Evolutionary conservation across 2,329 filamentous ascomycete genomes (phyloP).

Genomic region (Nigrospora osmanthi): DNA sequence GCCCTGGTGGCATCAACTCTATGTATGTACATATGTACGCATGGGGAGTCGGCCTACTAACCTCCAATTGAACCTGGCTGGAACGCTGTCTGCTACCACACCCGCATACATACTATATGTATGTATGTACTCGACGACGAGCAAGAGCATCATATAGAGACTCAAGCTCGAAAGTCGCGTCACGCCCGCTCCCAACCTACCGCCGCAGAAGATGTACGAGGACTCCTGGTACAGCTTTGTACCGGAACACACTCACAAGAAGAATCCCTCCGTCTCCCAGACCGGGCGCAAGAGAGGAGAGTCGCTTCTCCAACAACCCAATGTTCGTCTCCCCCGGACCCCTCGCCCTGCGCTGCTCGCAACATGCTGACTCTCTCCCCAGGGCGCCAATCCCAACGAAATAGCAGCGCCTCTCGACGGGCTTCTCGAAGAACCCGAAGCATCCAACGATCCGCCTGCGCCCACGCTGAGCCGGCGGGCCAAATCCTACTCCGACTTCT

Average conservation of each 20-base stretch:
- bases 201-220: constrained; percentile 57
- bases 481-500: constrained; percentile 74
- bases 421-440: constrained; percentile 48
- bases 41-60: no score
- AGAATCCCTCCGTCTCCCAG: constrained; percentile 33
- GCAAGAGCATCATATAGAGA: no score
- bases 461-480: constrained; percentile 58
- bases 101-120: no score
- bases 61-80: no score
- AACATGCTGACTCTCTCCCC: constrained; percentile 7
- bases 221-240: constrained; percentile 79
- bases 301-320: constrained; percentile 61
- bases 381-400: constrained; percentile 48
- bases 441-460: constrained; percentile 53
- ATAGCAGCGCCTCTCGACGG: constrained; percentile 48
- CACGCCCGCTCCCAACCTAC: no score
- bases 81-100: no score
- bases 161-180: no score
- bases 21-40: no score
- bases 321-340: constrained; percentile 34
- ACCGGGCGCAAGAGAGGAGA: constrained; percentile 57
- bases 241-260: constrained; percentile 49
- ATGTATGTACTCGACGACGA: no score
- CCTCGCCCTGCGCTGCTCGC: not conserved
- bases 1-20: no score